Base-by-base conservation (phyloP, 2,329 filamentous ascomycete species). In the Fusarium buxicola region DNA sequence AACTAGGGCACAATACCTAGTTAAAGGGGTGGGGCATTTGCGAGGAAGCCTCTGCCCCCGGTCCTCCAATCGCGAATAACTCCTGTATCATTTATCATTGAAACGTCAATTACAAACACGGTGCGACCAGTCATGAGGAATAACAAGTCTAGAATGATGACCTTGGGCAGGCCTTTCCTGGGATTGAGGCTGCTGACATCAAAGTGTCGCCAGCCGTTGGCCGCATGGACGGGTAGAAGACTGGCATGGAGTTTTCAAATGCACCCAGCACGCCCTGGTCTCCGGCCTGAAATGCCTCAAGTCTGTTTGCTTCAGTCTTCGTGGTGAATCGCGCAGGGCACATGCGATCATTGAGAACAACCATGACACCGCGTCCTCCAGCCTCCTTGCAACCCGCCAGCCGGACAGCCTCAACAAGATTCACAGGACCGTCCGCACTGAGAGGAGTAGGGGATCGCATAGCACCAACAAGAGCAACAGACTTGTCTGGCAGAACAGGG, bases 371-470 rank as follows among this genome's bases (percentile, higher is more conserved):
- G 1, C 86, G 77, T 35, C 79, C 76, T 7, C 65, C 69, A 1
- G 81, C 81, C 1, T 74, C 70, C 0, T 77, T 73, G 27, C 74
- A 77, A 0, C 74, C 77, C 0, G 85, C 86, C 1, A 88, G 76
- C 0, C 80, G 84, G 1, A 87, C 84, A 10, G 85, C 82, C 70
- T 85, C 80, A 32, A 84, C 80, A 13, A 88, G 77, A 71, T 89
- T 88, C 63, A 84, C 78, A 6, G 84, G 84, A 0, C 86, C 86
- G 59, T 89, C 86, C 8, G 86, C 84, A 48, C 81, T 84, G 60
- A 87, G 76, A 4, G 84, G 84, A 0, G 88, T 88, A n/a, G n/a
- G n/a, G n/a, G n/a, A n/a, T n/a, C n/a, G 84, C 0, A 88, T 88
- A 12, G 86, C 80, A 6, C 85, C 86, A 1, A 86, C 85, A 11